These are phyloP conservation scores for Mycena alexandri DNA, from an alignment of 768 basidiomycete species.

Conservation along the genomic window DNA sequence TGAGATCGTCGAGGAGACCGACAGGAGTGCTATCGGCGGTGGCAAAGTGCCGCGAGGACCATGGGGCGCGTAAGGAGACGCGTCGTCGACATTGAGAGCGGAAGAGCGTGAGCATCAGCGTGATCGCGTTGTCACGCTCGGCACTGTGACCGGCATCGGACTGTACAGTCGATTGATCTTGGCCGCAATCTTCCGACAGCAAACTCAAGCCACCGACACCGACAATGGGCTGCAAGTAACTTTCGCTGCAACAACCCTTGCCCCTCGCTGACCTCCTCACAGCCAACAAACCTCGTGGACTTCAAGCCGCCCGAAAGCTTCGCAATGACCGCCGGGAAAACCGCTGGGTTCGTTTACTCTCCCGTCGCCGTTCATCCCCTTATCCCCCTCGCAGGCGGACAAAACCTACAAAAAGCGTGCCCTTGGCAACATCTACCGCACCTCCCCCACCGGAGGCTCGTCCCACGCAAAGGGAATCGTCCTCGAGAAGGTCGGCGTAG, in stretches of 20 bases:
- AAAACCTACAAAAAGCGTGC: constrained; percentile 99
- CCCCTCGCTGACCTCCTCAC: constrained; percentile 17
- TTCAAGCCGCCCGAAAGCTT: constrained; percentile 99
- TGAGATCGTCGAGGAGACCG: constrained; percentile 57
- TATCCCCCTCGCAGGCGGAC: constrained; percentile 77
- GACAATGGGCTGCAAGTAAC: constrained; percentile 87
- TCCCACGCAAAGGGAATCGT: constrained; percentile 99
- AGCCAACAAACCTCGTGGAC: constrained; percentile 99
- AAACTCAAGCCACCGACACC: constrained; percentile 34
- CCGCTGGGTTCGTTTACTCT: constrained; percentile 84
- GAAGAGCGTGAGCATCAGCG: background rate
- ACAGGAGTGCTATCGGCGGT: constrained; percentile 17
- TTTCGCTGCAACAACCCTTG: constrained; percentile 30
- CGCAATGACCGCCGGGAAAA: constrained; percentile 93
- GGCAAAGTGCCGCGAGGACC: background rate
- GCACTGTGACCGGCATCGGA: background rate
- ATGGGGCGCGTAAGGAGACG: background rate
- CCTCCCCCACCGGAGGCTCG: constrained; percentile 98
- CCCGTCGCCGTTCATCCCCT: background rate
- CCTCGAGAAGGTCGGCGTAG: constrained; percentile 99
- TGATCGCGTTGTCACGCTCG: constrained; percentile 4
- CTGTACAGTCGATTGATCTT: background rate
- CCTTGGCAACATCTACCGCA: constrained; percentile 99
- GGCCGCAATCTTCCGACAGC: too few relatives aligned
- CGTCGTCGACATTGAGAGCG: constrained; percentile 4